Evolutionary conservation across 116 monocot genomes (phyloP).

Genomic region (Trichopus zeylanicus): DNA sequence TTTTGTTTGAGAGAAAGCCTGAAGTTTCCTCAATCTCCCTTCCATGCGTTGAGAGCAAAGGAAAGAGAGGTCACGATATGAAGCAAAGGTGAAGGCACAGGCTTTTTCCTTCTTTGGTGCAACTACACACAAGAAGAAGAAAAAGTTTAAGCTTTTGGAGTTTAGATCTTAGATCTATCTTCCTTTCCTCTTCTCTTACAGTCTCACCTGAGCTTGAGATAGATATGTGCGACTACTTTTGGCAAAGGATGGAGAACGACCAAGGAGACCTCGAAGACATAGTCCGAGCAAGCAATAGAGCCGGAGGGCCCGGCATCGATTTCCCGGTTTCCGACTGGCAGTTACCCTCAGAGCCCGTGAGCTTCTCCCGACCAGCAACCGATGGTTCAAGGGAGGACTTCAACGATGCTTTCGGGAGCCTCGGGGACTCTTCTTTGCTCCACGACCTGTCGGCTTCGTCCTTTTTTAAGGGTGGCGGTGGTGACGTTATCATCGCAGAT

Average conservation of each 20-base stretch:
- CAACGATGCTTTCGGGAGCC: background rate
- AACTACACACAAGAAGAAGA: no score
- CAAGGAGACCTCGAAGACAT: conserved; percentile 13
- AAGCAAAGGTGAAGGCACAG: background rate
- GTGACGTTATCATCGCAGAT: background rate
- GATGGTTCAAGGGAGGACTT: background rate
- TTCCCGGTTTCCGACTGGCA: background rate
- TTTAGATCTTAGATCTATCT: no score
- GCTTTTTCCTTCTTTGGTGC: no score
- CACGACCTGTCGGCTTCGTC: background rate
- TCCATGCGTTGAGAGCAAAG: background rate
- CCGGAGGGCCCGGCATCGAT: background rate
- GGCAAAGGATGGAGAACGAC: conserved; percentile 8
- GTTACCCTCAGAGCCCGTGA: background rate
- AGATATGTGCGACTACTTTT: conserved; percentile 6
- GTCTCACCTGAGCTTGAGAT: background rate
- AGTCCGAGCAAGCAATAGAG: conserved; percentile 4
- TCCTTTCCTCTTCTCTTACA: background rate
- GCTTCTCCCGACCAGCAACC: background rate
- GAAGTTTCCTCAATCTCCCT: background rate
- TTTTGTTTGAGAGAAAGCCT: background rate
- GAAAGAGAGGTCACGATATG: background rate
- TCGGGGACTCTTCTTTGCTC: background rate
- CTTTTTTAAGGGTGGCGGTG: background rate
- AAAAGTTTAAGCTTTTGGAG: no score